Conservation (phyloP, 352 stramenopile genomes). For the Globisporangium emineosum region DNA sequence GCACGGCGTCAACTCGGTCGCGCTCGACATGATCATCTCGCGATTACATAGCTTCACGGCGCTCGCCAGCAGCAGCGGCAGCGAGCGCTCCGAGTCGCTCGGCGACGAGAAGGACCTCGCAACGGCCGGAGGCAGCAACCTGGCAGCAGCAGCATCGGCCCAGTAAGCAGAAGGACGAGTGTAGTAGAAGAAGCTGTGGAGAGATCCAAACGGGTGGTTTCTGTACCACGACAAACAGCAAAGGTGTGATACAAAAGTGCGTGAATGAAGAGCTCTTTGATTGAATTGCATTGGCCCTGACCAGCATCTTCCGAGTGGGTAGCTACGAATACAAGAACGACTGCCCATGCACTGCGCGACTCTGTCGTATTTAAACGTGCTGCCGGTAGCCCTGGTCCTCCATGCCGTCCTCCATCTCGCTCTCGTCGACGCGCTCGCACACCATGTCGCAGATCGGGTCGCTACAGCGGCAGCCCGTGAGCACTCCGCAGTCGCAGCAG, state of each 20-base stretch:
- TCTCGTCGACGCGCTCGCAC: slow-evolving; percentile 8
- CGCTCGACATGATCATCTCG: slow-evolving; percentile 93
- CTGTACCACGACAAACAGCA: neutral
- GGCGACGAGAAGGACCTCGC: slow-evolving; percentile 29
- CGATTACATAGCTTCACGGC: slow-evolving; percentile 81
- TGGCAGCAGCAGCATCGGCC: neutral
- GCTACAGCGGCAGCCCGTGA: slow-evolving; percentile 26
- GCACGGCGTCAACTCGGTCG: slow-evolving; percentile 91
- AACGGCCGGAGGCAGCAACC: neutral
- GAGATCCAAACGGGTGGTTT: neutral
- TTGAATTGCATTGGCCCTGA: neutral
- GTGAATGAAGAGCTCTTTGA: slow-evolving; percentile 2
- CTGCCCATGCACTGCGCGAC: neutral
- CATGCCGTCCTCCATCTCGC: slow-evolving; percentile 24
- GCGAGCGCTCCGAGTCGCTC: slow-evolving; percentile 48
- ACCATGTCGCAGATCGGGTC: slow-evolving; percentile 29
- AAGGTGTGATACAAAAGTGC: slow-evolving; percentile 4
- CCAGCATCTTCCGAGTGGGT: neutral
- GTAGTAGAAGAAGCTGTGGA: neutral
- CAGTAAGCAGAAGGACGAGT: neutral
- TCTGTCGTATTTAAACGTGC: slow-evolving; percentile 16
- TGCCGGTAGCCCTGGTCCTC: slow-evolving; percentile 40
- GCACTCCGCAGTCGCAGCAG: slow-evolving; percentile 29
- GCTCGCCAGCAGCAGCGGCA: slow-evolving; percentile 24
- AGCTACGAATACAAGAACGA: neutral